Base-by-base conservation (phyloP, 2,329 filamentous ascomycete genomes). In the Talaromyces rugulosus region DNA sequence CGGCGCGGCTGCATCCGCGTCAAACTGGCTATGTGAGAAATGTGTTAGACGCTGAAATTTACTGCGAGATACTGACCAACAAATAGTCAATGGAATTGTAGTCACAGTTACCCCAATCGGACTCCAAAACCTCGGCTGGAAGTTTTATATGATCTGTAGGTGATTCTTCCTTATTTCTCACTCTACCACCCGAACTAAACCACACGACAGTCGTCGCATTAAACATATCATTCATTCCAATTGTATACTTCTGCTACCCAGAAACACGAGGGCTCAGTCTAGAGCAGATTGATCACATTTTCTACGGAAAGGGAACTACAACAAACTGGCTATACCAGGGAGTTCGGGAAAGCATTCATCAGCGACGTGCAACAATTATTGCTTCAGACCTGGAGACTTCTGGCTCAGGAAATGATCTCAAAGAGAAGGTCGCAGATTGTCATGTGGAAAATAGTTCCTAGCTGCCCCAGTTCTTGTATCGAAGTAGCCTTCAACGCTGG, bases 211-310 rank as follows among this genome's bases (percentile, higher is more conserved):
- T 36, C 33, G 54, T 71, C 0, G 69, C 79, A 1, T 72, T 79
- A 66, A 82, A 82, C 62, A 77, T 72, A 5, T 66, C 68, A 3
- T 84, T 83, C 65, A 71, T 84, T 0, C 81, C 81, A 0, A 74
- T 79, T 9, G 73, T 81, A 12, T 82, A 81, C 66, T 71, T 76
- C 56, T 66, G 76, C 44, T 76, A 75, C 40, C 73, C 74, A 0
- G 72, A 76, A 47, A 75, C 72, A 5, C 12, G 54, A 18, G 54
- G 54, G 8, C 54, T 56, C 12, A 36, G 31, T 42, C 31, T 56
- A 7, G 54, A 56, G 23, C 54, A 56, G 28, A 56, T 56, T 34
- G 54, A 56, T 28, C 54, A 56, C 5, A 56, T 56, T 23, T 56
- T 56, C 30, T 56, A 56, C 18, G 54, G 54, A n/a, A 56, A 56